These are phyloP conservation scores for Flaveria robusta DNA, from an alignment of 129 eudicot species.

Conservation along the genomic window DNA sequence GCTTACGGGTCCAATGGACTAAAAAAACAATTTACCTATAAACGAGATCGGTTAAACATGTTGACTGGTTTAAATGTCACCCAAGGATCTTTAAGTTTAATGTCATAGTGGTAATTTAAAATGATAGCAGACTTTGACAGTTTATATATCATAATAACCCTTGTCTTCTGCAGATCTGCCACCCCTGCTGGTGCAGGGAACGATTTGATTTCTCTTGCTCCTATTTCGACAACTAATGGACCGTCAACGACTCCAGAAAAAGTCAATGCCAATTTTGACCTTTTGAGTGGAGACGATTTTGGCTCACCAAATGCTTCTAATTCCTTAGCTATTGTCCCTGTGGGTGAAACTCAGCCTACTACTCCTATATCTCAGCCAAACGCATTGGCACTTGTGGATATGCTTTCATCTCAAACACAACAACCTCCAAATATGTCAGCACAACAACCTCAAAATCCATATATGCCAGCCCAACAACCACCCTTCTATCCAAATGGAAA, in stretches of 20 bases:
- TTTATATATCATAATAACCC: background rate
- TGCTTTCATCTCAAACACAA: slow-evolving; percentile 62
- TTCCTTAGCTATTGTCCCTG: slow-evolving; percentile 72
- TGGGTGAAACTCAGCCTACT: slow-evolving; percentile 60
- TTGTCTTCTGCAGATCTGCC: slow-evolving; percentile 45
- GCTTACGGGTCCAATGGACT: background rate
- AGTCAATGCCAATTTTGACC: slow-evolving; percentile 58
- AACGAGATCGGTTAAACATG: background rate
- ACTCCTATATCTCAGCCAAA: slow-evolving; percentile 60
- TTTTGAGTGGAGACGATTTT: slow-evolving; percentile 84
- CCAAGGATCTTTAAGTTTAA: background rate
- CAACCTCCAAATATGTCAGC: slow-evolving; percentile 32
- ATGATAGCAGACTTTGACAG: background rate
- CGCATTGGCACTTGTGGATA: slow-evolving; percentile 76
- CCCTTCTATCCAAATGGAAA: slow-evolving; percentile 56
- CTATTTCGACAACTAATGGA: slow-evolving; percentile 47
- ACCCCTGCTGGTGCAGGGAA: slow-evolving; percentile 35
- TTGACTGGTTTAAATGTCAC: background rate
- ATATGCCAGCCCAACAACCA: slow-evolving; percentile 46
- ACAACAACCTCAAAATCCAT: slow-evolving; percentile 49
- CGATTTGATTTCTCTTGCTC: slow-evolving; percentile 55
- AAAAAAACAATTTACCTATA: background rate
- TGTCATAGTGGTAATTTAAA: background rate
- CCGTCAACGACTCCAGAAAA: slow-evolving; percentile 44
- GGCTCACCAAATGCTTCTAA: slow-evolving; percentile 56